Conservation (phyloP, 371 early-diverging fungal genomes). For the Mortierella sp. region DNA sequence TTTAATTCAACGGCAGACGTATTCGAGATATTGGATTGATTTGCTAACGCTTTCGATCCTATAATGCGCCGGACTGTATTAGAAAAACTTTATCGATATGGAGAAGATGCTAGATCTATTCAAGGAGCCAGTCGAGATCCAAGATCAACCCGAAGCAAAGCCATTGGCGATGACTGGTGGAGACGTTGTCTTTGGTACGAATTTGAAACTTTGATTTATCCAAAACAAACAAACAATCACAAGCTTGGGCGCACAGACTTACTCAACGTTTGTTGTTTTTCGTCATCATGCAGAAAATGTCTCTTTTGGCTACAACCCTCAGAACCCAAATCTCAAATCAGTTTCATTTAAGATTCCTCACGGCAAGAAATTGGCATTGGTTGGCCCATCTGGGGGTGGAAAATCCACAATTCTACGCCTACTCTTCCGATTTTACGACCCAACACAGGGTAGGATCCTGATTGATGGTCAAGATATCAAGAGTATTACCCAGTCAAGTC, state of each 20-base stretch:
- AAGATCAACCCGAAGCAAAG: slow-evolving; percentile 69
- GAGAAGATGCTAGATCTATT: slow-evolving; percentile 93
- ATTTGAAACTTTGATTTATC: neutral
- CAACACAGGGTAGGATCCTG: slow-evolving; percentile 80
- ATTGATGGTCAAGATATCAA: slow-evolving; percentile 93
- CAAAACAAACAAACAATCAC: neutral
- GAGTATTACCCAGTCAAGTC: slow-evolving; percentile 71
- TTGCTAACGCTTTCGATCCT: neutral
- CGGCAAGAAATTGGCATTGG: slow-evolving; percentile 87
- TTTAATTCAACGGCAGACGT: neutral
- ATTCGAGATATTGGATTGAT: too few relatives aligned
- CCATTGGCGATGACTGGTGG: slow-evolving; percentile 66
- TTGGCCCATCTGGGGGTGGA: slow-evolving; percentile 93
- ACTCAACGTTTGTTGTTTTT: slow-evolving; percentile 21
- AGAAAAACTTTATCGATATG: slow-evolving; percentile 92
- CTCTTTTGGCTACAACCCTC: slow-evolving; percentile 79
- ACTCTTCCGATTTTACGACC: slow-evolving; percentile 93
- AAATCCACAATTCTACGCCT: slow-evolving; percentile 93
- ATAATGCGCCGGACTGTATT: slow-evolving; percentile 1
- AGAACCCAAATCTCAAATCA: slow-evolving; percentile 75
- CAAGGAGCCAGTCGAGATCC: slow-evolving; percentile 76
- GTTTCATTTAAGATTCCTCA: slow-evolving; percentile 89
- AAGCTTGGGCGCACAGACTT: slow-evolving; percentile 3
- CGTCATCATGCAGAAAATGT: slow-evolving; percentile 71
- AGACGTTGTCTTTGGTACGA: slow-evolving; percentile 74